A percentile compares a stretch with the other conserved stretches of the same genome.
Conservation (phyloP, 768 basidiomycete genomes). For the Amanita rubescens region DNA sequence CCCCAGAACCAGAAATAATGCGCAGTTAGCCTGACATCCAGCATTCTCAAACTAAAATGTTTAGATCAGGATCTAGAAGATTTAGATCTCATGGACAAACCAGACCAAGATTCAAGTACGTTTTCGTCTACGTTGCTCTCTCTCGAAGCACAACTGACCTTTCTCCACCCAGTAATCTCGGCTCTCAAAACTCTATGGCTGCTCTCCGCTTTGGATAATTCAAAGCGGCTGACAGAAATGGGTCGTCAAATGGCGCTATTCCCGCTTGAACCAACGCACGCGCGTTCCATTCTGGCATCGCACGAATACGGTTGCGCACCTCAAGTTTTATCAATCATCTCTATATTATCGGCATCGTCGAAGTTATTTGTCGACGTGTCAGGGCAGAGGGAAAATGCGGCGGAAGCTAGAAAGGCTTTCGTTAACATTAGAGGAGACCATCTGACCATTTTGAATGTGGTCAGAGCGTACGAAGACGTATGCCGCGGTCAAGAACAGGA, state of each 20-base stretch:
- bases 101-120: conserved; percentile 68
- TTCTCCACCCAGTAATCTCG: conserved; percentile 38
- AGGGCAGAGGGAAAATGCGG: conserved; percentile 66
- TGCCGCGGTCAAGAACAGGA: conserved; percentile 22
- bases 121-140: not conserved
- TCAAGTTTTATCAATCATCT: conserved; percentile 81
- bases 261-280: conserved; percentile 82
- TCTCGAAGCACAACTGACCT: not conserved
- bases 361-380: conserved; percentile 74
- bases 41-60: conserved; percentile 80
- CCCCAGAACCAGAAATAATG: conserved; percentile 84
- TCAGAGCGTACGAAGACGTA: conserved; percentile 76
- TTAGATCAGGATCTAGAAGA: conserved; percentile 74
- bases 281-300: conserved; percentile 77
- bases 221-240: conserved; percentile 56
- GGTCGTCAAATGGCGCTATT: conserved; percentile 86
- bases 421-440: conserved; percentile 86
- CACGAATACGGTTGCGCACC: conserved; percentile 60
- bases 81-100: conserved; percentile 85
- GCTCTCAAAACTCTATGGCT: conserved; percentile 70
- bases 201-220: conserved; percentile 68
- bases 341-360: conserved; percentile 74
- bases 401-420: conserved; percentile 71
- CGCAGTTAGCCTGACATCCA: conserved; percentile 79
- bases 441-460: conserved; percentile 79